Conservation (phyloP, 169 alveolate species). For the Plasmodium malariae region DNA sequence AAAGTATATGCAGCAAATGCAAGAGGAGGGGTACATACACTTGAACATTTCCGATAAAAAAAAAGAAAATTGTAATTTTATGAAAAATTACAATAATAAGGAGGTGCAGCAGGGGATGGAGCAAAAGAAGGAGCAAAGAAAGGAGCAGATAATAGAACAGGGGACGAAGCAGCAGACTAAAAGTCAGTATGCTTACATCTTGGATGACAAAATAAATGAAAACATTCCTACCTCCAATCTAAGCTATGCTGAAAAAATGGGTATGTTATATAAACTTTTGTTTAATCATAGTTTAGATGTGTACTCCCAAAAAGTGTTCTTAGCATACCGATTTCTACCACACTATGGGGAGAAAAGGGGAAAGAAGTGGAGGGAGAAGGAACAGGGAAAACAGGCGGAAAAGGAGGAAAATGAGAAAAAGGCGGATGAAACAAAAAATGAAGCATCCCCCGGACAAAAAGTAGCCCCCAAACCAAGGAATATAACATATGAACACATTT, state of each 20-base stretch:
- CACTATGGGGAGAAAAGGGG: background rate
- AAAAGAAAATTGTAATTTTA: conserved; percentile 34
- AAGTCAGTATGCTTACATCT: conserved; percentile 25
- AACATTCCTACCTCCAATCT: conserved; percentile 14
- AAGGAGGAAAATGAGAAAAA: background rate
- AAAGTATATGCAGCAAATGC: conserved; percentile 33
- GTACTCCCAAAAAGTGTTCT: conserved; percentile 19
- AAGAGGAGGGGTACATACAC: conserved; percentile 44
- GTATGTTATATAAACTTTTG: conserved; percentile 29
- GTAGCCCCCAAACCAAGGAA: no score
- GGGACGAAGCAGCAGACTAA: no score
- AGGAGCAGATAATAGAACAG: no score
- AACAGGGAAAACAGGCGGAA: background rate
- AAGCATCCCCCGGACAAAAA: no score
- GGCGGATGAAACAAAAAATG: no score
- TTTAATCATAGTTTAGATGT: conserved; percentile 50
- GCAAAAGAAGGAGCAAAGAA: no score
- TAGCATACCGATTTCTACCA: conserved; percentile 11
- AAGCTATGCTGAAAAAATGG: conserved; percentile 45
- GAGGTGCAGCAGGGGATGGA: no score
- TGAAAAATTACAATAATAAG: background rate
- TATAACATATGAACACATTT: background rate
- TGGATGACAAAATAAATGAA: conserved; percentile 6
- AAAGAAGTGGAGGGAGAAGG: background rate
- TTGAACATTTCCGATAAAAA: conserved; percentile 50